These are phyloP conservation scores for Diaporthe sp. DNA, from an alignment of 2,329 filamentous ascomycete genomes.

Conservation along the genomic window DNA sequence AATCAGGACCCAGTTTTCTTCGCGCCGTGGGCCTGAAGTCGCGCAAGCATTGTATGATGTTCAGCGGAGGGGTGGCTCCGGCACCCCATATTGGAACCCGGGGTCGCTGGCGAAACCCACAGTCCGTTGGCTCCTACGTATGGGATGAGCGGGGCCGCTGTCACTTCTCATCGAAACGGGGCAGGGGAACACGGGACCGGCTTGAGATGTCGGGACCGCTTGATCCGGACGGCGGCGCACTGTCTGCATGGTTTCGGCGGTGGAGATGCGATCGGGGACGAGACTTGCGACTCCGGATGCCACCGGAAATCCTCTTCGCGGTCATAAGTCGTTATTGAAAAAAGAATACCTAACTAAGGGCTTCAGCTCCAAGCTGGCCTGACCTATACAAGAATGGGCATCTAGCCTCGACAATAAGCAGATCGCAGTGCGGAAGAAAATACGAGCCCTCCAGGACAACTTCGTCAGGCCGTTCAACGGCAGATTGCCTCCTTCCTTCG, in stretches of 20 bases:
- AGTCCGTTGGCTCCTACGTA: background rate
- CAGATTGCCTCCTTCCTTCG: background rate
- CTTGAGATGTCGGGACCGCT: background rate
- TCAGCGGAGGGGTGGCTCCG: background rate
- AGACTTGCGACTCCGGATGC: background rate
- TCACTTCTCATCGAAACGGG: background rate
- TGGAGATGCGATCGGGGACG: background rate
- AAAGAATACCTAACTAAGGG: background rate
- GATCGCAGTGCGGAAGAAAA: background rate
- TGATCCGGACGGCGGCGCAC: background rate
- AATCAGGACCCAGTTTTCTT: background rate
- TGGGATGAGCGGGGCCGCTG: background rate
- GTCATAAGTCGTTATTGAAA: background rate
- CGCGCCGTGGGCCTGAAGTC: background rate
- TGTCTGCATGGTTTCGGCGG: background rate
- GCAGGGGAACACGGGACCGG: background rate
- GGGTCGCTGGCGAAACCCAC: background rate
- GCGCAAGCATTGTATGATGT: background rate
- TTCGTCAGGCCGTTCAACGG: constrained; percentile 7
- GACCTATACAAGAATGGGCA: background rate
- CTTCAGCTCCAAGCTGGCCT: constrained; percentile 1
- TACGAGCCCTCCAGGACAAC: background rate
- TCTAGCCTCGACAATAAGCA: constrained; percentile 10
- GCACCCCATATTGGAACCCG: background rate
- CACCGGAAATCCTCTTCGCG: background rate